Evolutionary conservation across 1,284 basidiomycete species (phyloP), one percentile per base, ranked within the genome.

Genomic region (Cryptococcus sp.): DNA sequence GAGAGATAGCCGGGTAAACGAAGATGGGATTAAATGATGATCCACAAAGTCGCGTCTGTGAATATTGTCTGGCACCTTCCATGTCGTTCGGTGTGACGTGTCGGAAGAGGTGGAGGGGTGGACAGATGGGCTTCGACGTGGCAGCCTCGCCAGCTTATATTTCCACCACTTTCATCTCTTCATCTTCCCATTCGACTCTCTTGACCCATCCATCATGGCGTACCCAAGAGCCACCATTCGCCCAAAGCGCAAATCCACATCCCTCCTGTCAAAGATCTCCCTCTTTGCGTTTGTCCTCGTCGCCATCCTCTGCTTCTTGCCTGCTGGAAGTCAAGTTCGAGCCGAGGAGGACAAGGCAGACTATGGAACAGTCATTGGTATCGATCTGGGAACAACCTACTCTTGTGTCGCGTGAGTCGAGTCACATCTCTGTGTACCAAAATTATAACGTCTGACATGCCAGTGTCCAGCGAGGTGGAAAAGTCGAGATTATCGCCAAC

Each of bases 401-500:
- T 78, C 76, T 56, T 78, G 77, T 71, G 77, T 78, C 45, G 77
- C 75, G 75, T 76, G 53, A 68, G 75, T 72, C 24, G 2, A 33
- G 38, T 34, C 44, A 23, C 16, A 36, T 9, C 31, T 16, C 43
- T 28, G 39, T n/a, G 21, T 34, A 25, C 4, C 5, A 5, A 19
- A 10, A n/a, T n/a, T n/a, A n/a, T 18, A 28, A 24, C 23, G 2
- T 12, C 23, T 40, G 22, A 32, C 24, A 33, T 21, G 21, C n/a
- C 40, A 89, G 91, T 79, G 88, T 97, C 49, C 88, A 92, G 75
- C 85, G 86, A 52, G 85, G 85, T 54, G 92, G 90, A 62, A 86
- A 87, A 62, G 91, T 95, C 35, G 91, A 97, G 76, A 95, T 94
- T 63, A 92, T 94, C 66, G 88, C 92, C 72, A 95, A 95, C 76